These are phyloP conservation scores for Carpinus fangiana DNA, from an alignment of 306 rosid genomes.

Conservation along the genomic window DNA sequence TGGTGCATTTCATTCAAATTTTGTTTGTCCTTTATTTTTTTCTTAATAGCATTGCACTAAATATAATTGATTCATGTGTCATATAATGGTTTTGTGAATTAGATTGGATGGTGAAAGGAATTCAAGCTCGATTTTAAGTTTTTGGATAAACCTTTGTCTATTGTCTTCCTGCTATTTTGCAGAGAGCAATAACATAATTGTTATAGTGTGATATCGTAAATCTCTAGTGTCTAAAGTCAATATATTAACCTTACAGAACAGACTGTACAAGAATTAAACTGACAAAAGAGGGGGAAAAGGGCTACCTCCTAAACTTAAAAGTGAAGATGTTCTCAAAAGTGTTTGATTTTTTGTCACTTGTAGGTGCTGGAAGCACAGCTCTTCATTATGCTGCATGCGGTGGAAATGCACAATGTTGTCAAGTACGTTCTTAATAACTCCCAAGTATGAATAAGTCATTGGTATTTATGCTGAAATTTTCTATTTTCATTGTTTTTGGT, in stretches of 20 bases:
- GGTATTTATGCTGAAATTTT: conserved; percentile 27
- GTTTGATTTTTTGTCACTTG: conserved; percentile 24
- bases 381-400: conserved; percentile 98
- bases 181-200: not conserved
- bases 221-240: not conserved
- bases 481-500: conserved; percentile 27
- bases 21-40: not conserved
- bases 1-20: not conserved
- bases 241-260: not conserved
- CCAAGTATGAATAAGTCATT: conserved; percentile 8
- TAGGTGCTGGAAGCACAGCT: conserved; percentile 95
- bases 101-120: conserved; percentile 8
- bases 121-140: conserved; percentile 3
- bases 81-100: conserved; percentile 6
- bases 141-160: not conserved
- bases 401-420: conserved; percentile 95
- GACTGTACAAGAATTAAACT: not conserved
- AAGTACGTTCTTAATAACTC: conserved; percentile 46
- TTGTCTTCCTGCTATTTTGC: not conserved
- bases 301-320: not conserved
- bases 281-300: not conserved
- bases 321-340: conserved; percentile 8
- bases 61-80: not conserved
- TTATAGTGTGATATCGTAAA: not conserved
- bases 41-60: not conserved